Evolutionary conservation across 2,329 filamentous ascomycete genomes (phyloP).

Genomic region (Fusarium staphyleae): DNA sequence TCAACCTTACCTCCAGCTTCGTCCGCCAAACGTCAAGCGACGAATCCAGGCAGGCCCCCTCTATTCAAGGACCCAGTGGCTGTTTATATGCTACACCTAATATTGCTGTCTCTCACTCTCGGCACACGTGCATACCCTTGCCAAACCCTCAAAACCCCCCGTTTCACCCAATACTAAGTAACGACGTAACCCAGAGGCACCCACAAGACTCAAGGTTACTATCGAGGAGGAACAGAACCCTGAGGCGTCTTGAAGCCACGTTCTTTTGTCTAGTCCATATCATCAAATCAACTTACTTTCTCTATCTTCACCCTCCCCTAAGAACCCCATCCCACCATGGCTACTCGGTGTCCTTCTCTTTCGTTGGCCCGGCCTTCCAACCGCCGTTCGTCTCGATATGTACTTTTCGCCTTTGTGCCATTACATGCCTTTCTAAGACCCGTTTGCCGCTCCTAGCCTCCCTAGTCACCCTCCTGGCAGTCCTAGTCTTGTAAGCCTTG

Average conservation of each 20-base stretch:
- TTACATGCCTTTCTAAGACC: slow-evolving; percentile 26
- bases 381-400: slow-evolving; percentile 24
- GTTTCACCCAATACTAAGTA: slow-evolving; percentile 34
- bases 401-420: slow-evolving; percentile 25
- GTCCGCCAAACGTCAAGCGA: slow-evolving; percentile 17
- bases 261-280: slow-evolving; percentile 24
- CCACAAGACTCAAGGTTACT: slow-evolving; percentile 38
- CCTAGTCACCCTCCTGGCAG: slow-evolving; percentile 37
- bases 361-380: slow-evolving; percentile 38
- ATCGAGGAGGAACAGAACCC: slow-evolving; percentile 20
- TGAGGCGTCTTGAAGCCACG: slow-evolving; percentile 38
- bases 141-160: slow-evolving; percentile 23
- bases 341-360: slow-evolving; percentile 25
- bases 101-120: slow-evolving; percentile 33
- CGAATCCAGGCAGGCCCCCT: slow-evolving; percentile 14
- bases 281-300: slow-evolving; percentile 25
- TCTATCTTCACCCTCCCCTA: slow-evolving; percentile 43
- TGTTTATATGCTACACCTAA: slow-evolving; percentile 30
- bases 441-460: slow-evolving; percentile 43
- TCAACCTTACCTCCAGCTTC: slow-evolving; percentile 23
- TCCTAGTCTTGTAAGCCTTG: slow-evolving; percentile 40
- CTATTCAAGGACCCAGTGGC: slow-evolving; percentile 21
- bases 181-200: slow-evolving; percentile 34
- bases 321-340: slow-evolving; percentile 29
- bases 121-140: slow-evolving; percentile 41